Conservation (phyloP, 805 yeast genomes). For the Wickerhamiella lipophila region DNA sequence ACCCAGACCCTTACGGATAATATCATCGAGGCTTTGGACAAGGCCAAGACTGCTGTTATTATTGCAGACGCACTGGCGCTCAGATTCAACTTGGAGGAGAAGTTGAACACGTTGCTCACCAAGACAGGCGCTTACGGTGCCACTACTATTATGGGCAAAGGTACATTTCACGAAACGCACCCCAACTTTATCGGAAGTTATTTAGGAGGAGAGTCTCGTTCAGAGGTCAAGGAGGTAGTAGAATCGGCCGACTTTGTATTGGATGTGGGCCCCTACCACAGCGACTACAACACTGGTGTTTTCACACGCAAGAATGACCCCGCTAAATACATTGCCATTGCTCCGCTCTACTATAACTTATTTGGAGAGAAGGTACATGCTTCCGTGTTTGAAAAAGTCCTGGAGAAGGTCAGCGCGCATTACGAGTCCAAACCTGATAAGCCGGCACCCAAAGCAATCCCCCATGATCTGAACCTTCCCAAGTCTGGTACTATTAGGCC, state of each 20-base stretch:
- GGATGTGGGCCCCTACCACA: slow-evolving; percentile 53
- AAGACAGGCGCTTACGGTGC: slow-evolving; percentile 42
- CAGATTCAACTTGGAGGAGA: slow-evolving; percentile 33
- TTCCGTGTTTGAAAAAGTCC: slow-evolving; percentile 39
- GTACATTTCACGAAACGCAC: slow-evolving; percentile 57
- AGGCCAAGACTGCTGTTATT: slow-evolving; percentile 47
- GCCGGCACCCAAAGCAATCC: neutral
- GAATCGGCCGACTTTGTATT: slow-evolving; percentile 54
- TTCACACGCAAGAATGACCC: slow-evolving; percentile 38
- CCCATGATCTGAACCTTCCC: slow-evolving; percentile 19
- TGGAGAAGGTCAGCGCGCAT: slow-evolving; percentile 32
- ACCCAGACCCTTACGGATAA: slow-evolving; percentile 31
- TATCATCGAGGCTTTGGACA: slow-evolving; percentile 41
- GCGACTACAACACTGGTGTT: slow-evolving; percentile 61
- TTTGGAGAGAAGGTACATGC: slow-evolving; percentile 32
- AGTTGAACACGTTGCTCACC: slow-evolving; percentile 37
- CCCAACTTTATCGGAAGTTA: slow-evolving; percentile 58
- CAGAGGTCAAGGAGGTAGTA: slow-evolving; percentile 37
- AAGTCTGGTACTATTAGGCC: slow-evolving; percentile 29
- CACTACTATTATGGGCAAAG: slow-evolving; percentile 58
- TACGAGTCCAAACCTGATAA: slow-evolving; percentile 20
- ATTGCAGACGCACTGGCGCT: slow-evolving; percentile 60
- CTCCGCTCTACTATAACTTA: slow-evolving; percentile 42
- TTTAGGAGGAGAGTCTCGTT: slow-evolving; percentile 45
- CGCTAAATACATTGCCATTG: slow-evolving; percentile 37